A percentile compares a stretch with the other conserved stretches of the same genome.
phyloP scores from a whole-genome alignment of 1,284 basidiomycete genomes.

The Mycosarcoma mackinlayi region DNA sequence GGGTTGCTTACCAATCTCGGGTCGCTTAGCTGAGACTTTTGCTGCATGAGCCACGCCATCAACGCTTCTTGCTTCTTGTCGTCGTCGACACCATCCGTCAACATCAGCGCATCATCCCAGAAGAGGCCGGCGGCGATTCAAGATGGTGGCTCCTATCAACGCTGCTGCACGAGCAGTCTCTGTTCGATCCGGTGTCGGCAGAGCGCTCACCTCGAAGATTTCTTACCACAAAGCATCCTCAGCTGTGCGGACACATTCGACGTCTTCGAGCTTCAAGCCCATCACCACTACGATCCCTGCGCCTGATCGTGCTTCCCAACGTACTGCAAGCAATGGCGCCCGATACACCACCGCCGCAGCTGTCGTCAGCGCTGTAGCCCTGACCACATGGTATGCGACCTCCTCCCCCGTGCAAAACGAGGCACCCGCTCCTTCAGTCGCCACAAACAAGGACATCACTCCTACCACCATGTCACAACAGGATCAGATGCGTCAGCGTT shows the following conservation, averaged over 20 bases:
- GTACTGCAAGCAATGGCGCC: not conserved
- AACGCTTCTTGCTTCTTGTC: not conserved
- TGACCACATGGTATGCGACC: slow-evolving; percentile 34
- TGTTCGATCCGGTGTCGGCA: slow-evolving; percentile 11
- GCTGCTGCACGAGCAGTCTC: slow-evolving; percentile 10
- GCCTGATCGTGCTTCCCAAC: not conserved
- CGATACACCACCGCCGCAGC: slow-evolving; percentile 18
- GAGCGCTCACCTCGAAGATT: not conserved
- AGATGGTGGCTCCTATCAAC: slow-evolving; percentile 22
- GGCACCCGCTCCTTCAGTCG: slow-evolving; percentile 27
- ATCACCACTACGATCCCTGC: slow-evolving; percentile 5
- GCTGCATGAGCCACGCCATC: slow-evolving; percentile 13
- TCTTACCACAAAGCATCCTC: slow-evolving; percentile 5
- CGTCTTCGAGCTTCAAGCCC: slow-evolving; percentile 13
- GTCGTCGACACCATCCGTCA: not conserved
- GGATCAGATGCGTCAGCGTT: slow-evolving; percentile 57
- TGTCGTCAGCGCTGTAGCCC: slow-evolving; percentile 16
- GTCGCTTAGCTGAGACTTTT: slow-evolving; percentile 28
- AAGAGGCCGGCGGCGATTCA: not conserved
- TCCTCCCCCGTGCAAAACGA: slow-evolving; percentile 32
- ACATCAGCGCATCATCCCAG: not conserved
- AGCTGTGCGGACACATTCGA: slow-evolving; percentile 21
- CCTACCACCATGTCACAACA: slow-evolving; percentile 53
- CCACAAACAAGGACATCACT: slow-evolving; percentile 23
- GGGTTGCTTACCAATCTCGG: slow-evolving; percentile 34